A percentile compares a stretch with the other conserved stretches of the same genome.
These are phyloP conservation scores for Pseudogymnoascus sp. DNA, from an alignment of 2,329 filamentous ascomycete genomes.

Conservation along the genomic window DNA sequence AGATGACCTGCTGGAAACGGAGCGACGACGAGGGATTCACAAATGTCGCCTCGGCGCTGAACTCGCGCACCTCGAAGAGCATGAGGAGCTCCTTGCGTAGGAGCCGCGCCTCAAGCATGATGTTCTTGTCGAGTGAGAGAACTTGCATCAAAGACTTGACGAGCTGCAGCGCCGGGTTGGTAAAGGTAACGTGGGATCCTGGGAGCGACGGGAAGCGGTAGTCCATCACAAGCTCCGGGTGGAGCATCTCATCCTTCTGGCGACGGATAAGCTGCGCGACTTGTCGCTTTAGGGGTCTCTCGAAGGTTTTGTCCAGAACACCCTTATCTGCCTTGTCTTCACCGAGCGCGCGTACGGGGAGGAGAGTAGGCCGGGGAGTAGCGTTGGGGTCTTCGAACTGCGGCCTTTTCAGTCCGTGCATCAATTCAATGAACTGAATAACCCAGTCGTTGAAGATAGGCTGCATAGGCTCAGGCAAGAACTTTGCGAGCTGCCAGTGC, in stretches of 20 bases:
- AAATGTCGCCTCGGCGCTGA: slow-evolving; percentile 80
- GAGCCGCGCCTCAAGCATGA: slow-evolving; percentile 77
- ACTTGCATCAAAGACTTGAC: slow-evolving; percentile 93
- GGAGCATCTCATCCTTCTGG: slow-evolving; percentile 80
- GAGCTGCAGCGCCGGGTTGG: slow-evolving; percentile 79
- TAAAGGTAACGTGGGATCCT: slow-evolving; percentile 53
- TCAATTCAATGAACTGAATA: slow-evolving; percentile 87
- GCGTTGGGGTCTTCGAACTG: slow-evolving; percentile 34
- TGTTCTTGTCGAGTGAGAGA: slow-evolving; percentile 80
- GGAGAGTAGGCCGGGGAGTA: slow-evolving; percentile 49
- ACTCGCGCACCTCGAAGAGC: slow-evolving; percentile 91
- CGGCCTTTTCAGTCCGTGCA: slow-evolving; percentile 78
- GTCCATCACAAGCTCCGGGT: slow-evolving; percentile 78
- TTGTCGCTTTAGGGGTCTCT: slow-evolving; percentile 83
- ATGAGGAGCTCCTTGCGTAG: slow-evolving; percentile 82
- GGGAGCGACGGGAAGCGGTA: slow-evolving; percentile 79
- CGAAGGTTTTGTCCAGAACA: slow-evolving; percentile 73
- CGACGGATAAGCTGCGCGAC: slow-evolving; percentile 73
- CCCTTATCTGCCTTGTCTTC: slow-evolving; percentile 51
- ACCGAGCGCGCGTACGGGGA: slow-evolving; percentile 47
- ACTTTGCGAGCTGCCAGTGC: slow-evolving; percentile 95
- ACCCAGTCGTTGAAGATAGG: slow-evolving; percentile 86
- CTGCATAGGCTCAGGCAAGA: slow-evolving; percentile 73
- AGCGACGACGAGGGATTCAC: slow-evolving; percentile 74
- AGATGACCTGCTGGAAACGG: slow-evolving; percentile 67